Evolutionary conservation across 73 alveolate species (phyloP).

Genomic region (Paramecium tetraurelia): DNA sequence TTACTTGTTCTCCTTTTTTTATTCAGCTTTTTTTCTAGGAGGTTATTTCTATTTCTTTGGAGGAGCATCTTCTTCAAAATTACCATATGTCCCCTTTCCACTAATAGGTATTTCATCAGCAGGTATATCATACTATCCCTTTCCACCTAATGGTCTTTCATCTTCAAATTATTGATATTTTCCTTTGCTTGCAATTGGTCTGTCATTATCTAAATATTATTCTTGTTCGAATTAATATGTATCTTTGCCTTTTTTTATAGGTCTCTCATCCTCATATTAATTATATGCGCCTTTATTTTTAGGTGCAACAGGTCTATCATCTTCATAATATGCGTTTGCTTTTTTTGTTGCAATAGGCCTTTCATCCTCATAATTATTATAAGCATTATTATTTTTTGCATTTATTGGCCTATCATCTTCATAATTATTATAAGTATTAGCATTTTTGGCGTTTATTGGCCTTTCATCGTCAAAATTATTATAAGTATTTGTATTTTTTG

Average conservation of each 20-base stretch:
- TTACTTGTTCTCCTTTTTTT: not conserved
- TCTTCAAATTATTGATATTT: not conserved
- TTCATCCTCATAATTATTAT: not conserved
- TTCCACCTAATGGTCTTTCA: slow-evolving; percentile 28
- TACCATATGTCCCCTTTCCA: slow-evolving; percentile 4
- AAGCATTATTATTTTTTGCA: not conserved
- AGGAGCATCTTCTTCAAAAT: slow-evolving; percentile 23
- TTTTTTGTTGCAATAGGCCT: not conserved
- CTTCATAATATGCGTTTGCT: not conserved
- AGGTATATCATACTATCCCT: not conserved
- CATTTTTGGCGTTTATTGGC: not conserved
- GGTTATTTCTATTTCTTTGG: not conserved
- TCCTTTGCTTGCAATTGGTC: not conserved
- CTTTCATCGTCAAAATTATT: not conserved
- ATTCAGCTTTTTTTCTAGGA: not conserved
- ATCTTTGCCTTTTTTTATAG: not conserved
- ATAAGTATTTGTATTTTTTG: not conserved
- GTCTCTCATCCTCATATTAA: slow-evolving; percentile 1
- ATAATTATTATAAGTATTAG: not conserved
- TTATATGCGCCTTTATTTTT: not conserved
- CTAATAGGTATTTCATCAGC: not conserved
- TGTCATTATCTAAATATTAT: not conserved
- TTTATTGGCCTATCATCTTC: not conserved
- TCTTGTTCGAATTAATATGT: not conserved
- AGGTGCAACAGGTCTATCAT: not conserved